Evolutionary conservation across 2,329 filamentous ascomycete species (phyloP), one percentile per base, ranked within the genome.

Genomic region (Pezicula neosporulosa): DNA sequence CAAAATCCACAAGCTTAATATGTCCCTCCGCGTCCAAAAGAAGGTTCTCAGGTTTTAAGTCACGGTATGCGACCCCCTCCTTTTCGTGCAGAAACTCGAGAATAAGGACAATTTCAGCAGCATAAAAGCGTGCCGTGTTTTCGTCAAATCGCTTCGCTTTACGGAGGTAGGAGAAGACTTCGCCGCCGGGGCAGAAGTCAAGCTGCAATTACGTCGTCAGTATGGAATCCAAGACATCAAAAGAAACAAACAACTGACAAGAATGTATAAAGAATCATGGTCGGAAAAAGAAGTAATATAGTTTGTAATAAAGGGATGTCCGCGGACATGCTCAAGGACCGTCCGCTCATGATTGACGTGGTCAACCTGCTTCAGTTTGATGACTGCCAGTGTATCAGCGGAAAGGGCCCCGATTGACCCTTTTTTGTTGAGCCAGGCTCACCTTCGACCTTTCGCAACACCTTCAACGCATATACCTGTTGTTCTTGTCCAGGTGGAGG

Each of bases 331-430:
- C 63, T 83, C 81, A 47, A 94, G 82, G 60, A 93, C 86, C 56
- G 84, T 81, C 61, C 89, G 86, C 75, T 94, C 89, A 70, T 92
- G 89, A 55, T 87, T 86, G 49, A 93, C 89, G 69, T 94, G 89
- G 70, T 93, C 89, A 60, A 93, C 85, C 66, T 94, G 89, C 75
- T 93, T 93, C 52, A 93, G 79, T 57, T 86, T 86, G 67, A 94
- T 87, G 42, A 94, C 86, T 81, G 63, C 44, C 45, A 41, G 15
- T 18, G 27, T 4, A 44, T 44, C 27, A 44, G 42, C 42, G 30
- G 12, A 33, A 33, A 44, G 24, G 9, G 16, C 24, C 42, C 9
- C 42, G 21, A 27, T 27, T n/a, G 13, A 28, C 42, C 41, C 15
- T 28, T 16, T 16, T 28, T 21, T n/a, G 19, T 15, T 21, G 24